phyloP scores from a whole-genome alignment of 495 filamentous ascomycete species.

The Pseudevernia furfuracea region DNA sequence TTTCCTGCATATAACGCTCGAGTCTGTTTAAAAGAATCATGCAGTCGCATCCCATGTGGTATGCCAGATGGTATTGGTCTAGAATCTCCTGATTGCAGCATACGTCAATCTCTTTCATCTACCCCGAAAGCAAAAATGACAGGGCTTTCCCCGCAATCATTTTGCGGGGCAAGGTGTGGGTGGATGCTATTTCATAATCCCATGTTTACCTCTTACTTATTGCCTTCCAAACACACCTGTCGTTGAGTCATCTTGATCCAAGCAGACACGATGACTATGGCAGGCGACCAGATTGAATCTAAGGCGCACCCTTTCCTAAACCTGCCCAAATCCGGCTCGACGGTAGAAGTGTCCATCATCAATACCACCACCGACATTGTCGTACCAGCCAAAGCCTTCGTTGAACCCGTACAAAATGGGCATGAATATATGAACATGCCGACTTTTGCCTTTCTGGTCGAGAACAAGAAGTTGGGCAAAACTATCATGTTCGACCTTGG shows the following conservation, averaged over 20 bases:
- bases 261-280: constrained; percentile 15
- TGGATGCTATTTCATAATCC: not conserved
- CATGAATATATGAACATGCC: constrained; percentile 34
- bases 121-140: not conserved
- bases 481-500: constrained; percentile 33
- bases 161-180: not conserved
- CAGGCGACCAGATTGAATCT: constrained; percentile 20
- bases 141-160: not conserved
- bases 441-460: constrained; percentile 33
- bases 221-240: not conserved
- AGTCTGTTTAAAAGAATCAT: not conserved
- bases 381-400: constrained; percentile 28
- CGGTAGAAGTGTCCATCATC: constrained; percentile 33
- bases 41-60: not conserved
- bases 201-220: not conserved
- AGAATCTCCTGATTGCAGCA: not conserved
- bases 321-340: constrained; percentile 23
- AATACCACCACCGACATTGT: constrained; percentile 34
- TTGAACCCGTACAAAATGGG: constrained; percentile 32
- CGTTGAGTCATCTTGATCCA: not conserved
- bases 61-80: not conserved
- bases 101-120: not conserved
- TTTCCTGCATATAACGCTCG: not conserved
- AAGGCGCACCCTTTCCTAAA: constrained; percentile 18
- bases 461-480: constrained; percentile 28